These are phyloP conservation scores for Stenocarpella maydis DNA, from an alignment of 2,329 filamentous ascomycete genomes.

Conservation along the genomic window DNA sequence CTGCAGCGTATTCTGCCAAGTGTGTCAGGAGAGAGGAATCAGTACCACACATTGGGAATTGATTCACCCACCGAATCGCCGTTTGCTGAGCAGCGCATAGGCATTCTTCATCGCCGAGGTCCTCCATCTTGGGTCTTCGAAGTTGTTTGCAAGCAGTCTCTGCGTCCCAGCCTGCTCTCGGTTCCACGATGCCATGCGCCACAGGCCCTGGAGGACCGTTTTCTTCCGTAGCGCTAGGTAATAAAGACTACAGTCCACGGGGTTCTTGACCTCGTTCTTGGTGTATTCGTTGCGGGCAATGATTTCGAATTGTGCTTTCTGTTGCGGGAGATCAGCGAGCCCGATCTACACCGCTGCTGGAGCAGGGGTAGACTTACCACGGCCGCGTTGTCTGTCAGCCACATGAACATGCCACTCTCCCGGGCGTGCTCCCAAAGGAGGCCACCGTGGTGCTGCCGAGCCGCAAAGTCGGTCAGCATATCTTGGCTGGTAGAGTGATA, in stretches of 20 bases:
- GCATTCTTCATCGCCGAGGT: constrained; percentile 94
- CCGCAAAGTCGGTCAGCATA: constrained; percentile 84
- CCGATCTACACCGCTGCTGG: neutral
- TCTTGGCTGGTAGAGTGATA: constrained; percentile 89
- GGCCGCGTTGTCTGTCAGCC: constrained; percentile 80
- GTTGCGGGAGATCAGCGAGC: constrained; percentile 33
- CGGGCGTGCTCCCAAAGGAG: constrained; percentile 87
- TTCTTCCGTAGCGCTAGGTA: constrained; percentile 95
- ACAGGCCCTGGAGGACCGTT: constrained; percentile 85
- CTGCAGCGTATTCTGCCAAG: constrained; percentile 84
- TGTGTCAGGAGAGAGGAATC: constrained; percentile 48
- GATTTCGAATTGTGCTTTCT: constrained; percentile 84
- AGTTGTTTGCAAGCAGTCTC: constrained; percentile 87
- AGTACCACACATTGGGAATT: neutral
- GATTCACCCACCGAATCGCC: constrained; percentile 75
- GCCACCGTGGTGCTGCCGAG: constrained; percentile 78
- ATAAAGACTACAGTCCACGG: constrained; percentile 88
- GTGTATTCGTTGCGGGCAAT: constrained; percentile 94
- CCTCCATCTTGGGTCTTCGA: constrained; percentile 84
- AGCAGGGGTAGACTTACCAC: constrained; percentile 64
- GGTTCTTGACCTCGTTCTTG: constrained; percentile 85
- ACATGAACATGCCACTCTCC: constrained; percentile 93
- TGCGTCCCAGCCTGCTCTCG: constrained; percentile 84
- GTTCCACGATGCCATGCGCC: constrained; percentile 93
- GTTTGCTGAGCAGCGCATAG: constrained; percentile 90